A percentile compares a stretch with the other conserved stretches of the same genome.
Conservation (phyloP, 305 asterid genomes). For the Solanum aculeatissimum region DNA sequence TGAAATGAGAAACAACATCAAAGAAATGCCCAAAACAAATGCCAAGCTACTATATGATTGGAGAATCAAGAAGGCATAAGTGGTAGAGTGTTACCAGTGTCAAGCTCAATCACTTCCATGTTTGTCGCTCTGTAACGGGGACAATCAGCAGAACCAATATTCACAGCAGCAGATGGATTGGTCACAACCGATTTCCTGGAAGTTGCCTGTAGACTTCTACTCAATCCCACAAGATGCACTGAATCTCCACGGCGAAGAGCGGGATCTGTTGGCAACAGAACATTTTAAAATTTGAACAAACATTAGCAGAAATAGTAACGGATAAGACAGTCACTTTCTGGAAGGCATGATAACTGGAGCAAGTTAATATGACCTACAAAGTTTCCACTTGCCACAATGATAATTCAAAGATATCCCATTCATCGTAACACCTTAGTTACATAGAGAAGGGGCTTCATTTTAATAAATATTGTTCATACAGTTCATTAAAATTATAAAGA, state of each 20-base stretch:
- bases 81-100: slow-evolving; percentile 47
- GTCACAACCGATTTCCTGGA: slow-evolving; percentile 94
- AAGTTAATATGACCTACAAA: not conserved
- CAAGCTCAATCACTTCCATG: slow-evolving; percentile 98
- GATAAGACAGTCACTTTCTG: not conserved
- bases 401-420: not conserved
- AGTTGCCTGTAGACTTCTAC: slow-evolving; percentile 92
- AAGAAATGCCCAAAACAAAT: not conserved
- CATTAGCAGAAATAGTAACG: not conserved
- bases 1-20: slow-evolving; percentile 18
- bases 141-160: slow-evolving; percentile 84
- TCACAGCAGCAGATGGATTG: slow-evolving; percentile 87
- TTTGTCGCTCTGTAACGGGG: slow-evolving; percentile 97
- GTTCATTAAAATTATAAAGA: not conserved
- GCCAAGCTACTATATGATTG: slow-evolving; percentile 1
- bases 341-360: not conserved
- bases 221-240: slow-evolving; percentile 88
- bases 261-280: slow-evolving; percentile 49
- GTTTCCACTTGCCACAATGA: not conserved
- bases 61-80: not conserved
- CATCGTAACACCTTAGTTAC: not conserved
- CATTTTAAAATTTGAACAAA: not conserved
- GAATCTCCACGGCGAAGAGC: slow-evolving; percentile 92
- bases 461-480: not conserved
- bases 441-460: not conserved